Conservation (phyloP, 108 stramenopile genomes). For the Conticribra guillardii region DNA sequence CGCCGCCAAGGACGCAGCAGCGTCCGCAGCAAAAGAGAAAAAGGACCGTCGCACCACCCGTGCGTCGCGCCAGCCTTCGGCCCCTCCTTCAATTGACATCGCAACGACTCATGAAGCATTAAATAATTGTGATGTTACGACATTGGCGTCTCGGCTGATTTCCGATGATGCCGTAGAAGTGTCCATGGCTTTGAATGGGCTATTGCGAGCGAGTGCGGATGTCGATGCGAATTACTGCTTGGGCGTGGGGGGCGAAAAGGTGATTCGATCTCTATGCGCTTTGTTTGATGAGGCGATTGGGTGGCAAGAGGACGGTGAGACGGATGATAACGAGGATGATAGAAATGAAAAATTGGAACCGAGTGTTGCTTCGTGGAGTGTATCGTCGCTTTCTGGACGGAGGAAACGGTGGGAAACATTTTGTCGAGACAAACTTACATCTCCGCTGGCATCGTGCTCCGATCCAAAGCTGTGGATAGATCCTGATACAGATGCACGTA, state of each 20-base stretch:
- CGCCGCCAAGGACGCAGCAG: slow-evolving; percentile 10
- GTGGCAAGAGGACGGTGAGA: slow-evolving; percentile 43
- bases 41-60: slow-evolving; percentile 39
- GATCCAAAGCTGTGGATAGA: slow-evolving; percentile 69
- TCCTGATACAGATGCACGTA: slow-evolving; percentile 25
- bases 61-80: slow-evolving; percentile 18
- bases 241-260: slow-evolving; percentile 56
- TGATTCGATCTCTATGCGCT: slow-evolving; percentile 50
- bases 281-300: slow-evolving; percentile 68
- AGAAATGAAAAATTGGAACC: slow-evolving; percentile 30
- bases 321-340: not conserved
- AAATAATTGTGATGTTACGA: slow-evolving; percentile 20
- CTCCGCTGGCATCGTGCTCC: slow-evolving; percentile 58
- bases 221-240: slow-evolving; percentile 67
- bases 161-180: slow-evolving; percentile 38
- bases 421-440: slow-evolving; percentile 51
- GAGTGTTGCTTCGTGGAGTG: slow-evolving; percentile 37
- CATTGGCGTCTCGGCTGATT: slow-evolving; percentile 20
- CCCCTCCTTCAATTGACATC: slow-evolving; percentile 45
- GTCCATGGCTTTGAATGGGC: slow-evolving; percentile 62
- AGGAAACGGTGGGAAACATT: slow-evolving; percentile 40
- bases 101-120: slow-evolving; percentile 40
- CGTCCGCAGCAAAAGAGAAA: slow-evolving; percentile 9
- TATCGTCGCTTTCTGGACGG: slow-evolving; percentile 38
- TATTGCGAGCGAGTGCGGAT: slow-evolving; percentile 59